Evolutionary conservation across 345 rosid species (phyloP), one percentile per base, ranked within the genome.

Genomic region (Sonneratia caseolaris): DNA sequence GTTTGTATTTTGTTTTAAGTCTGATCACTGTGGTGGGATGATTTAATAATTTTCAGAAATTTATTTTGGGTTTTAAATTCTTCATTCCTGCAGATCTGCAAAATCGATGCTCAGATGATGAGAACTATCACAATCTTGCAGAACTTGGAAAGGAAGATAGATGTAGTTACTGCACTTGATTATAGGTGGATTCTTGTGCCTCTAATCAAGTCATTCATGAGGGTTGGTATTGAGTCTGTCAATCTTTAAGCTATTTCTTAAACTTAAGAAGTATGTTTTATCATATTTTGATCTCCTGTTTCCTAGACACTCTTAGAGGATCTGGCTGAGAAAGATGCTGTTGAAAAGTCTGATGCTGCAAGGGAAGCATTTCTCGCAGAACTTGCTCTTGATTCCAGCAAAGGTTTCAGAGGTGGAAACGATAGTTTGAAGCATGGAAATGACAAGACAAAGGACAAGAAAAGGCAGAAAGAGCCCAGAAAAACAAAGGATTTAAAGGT

Each of bases 341-440:
- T 87, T 47, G 96, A 92, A 85, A 92, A 88, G 85, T 88, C 99
- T 79, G 96, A 95, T 83, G 99, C 99, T 77, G 99, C 92, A n/a
- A 82, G 96, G 71, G 96, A 95, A 80, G 97, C 99, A 61, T 86
- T 95, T 76, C 86, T 95, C 71, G 94, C 88, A 3, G 99, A 95
- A 84, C 97, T 92, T 37, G 99, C 92, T 12, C 92, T 80, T 79
- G 97, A 95, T 83, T 85, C 97, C 74, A 85, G 86, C 80, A 90
- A 88, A 81, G 86, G 73, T 77, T 66, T 77, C 69, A 87, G 72
- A 68, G 89, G 92, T 77, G 87, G 90, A 76, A 84, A 72, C 70
- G 89, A 88, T 76, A 80, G 67, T 77, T 75, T 80, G 19, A 88
- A 79, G 81, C 88, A 86, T 81, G 22, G 81, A 18, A 89, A 81